Evolutionary conservation across 805 yeast genomes (phyloP).

Genomic region (Wickerhamiella vanderwaltii): DNA sequence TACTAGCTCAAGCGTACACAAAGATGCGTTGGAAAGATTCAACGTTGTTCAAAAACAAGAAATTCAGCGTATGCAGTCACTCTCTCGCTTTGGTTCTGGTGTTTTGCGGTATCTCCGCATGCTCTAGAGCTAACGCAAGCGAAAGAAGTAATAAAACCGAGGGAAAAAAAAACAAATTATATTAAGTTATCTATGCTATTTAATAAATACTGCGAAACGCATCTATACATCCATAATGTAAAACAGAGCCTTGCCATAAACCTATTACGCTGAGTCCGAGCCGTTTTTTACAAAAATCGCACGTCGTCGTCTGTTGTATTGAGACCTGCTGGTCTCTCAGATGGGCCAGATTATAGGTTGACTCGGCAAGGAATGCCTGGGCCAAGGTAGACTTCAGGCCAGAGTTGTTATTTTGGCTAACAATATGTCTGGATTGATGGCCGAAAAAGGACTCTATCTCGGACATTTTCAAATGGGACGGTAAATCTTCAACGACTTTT

Average conservation of each 20-base stretch:
- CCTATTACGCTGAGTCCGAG: conserved; percentile 6
- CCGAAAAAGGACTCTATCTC: conserved; percentile 1
- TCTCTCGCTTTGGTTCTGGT: conserved; percentile 71
- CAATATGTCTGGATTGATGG: neutral
- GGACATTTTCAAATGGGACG: neutral
- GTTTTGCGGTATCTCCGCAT: conserved; percentile 46
- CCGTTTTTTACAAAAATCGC: conserved; percentile 6
- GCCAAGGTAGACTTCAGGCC: neutral
- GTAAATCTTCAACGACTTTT: neutral
- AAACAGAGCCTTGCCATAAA: conserved; percentile 2
- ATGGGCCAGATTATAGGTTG: conserved; percentile 6
- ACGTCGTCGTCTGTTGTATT: conserved; percentile 1
- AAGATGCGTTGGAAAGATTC: conserved; percentile 41
- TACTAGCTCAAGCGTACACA: conserved; percentile 28
- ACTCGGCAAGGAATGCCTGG: neutral
- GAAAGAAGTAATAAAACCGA: neutral
- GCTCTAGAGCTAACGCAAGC: neutral
- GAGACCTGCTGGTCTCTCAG: neutral
- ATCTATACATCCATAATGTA: conserved; percentile 10
- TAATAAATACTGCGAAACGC: conserved; percentile 6
- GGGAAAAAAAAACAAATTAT: neutral
- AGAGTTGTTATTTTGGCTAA: neutral
- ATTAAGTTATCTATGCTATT: neutral
- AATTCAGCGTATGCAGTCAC: conserved; percentile 45
- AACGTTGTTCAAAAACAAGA: conserved; percentile 31